phyloP scores from a whole-genome alignment of 352 stramenopile species.

The Aphanomyces euteiches region DNA sequence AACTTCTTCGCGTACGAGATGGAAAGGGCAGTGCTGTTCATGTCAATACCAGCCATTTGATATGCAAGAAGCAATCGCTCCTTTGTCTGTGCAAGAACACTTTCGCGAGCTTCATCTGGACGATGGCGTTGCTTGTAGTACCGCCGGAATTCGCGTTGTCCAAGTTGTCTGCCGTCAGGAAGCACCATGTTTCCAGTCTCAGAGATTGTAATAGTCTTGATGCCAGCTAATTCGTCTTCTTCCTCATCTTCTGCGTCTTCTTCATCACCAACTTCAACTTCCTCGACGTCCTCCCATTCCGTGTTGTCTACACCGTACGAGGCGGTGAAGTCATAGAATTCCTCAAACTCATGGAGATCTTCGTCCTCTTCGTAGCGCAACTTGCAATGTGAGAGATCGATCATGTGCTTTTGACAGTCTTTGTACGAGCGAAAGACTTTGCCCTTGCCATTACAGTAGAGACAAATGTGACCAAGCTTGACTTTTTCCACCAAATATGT shows the following conservation, averaged over 20 bases:
- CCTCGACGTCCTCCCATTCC: constrained; percentile 50
- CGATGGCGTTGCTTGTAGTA: constrained; percentile 90
- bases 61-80: constrained; percentile 73
- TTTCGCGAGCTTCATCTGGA: constrained; percentile 67
- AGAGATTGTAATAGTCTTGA: constrained; percentile 67
- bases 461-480: constrained; percentile 91
- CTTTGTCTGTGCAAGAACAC: constrained; percentile 73
- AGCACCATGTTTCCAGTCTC: constrained; percentile 88
- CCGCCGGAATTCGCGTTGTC: constrained; percentile 82
- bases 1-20: constrained; percentile 79
- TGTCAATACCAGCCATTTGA: constrained; percentile 64
- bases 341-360: constrained; percentile 84
- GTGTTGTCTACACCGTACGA: constrained; percentile 52
- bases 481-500: constrained; percentile 95
- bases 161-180: constrained; percentile 72
- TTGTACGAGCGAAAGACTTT: constrained; percentile 86
- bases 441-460: constrained; percentile 93
- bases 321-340: constrained; percentile 89
- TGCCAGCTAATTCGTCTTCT: constrained; percentile 45
- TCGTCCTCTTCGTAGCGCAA: constrained; percentile 87
- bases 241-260: constrained; percentile 50
- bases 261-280: constrained; percentile 54
- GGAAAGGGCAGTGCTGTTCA: constrained; percentile 54
- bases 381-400: constrained; percentile 87
- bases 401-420: constrained; percentile 95